phyloP scores from a whole-genome alignment of 345 rosid species.

The Ceriops tagal region DNA sequence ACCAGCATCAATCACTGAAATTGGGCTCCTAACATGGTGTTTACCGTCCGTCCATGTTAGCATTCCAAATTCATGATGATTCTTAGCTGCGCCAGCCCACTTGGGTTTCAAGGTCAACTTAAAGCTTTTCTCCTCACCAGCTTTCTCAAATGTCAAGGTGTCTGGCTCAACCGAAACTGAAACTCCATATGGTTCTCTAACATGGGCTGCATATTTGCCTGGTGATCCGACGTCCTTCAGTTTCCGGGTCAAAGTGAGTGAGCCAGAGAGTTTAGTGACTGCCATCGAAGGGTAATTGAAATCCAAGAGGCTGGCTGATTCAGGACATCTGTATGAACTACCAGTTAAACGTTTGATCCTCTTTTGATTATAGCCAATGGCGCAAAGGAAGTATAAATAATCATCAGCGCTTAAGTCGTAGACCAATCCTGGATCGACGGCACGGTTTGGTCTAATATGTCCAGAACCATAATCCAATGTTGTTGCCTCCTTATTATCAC shows the following conservation, averaged over 20 bases:
- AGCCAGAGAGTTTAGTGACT: conserved; percentile 29
- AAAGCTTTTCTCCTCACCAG: conserved; percentile 59
- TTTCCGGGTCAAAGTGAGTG: conserved; percentile 38
- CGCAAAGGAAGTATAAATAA: conserved; percentile 69
- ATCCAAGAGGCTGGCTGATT: conserved; percentile 38
- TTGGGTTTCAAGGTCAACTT: conserved; percentile 36
- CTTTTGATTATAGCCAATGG: conserved; percentile 51
- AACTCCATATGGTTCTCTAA: conserved; percentile 46
- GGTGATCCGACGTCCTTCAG: conserved; percentile 72
- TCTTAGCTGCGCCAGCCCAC: conserved; percentile 24
- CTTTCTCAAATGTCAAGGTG: conserved; percentile 40
- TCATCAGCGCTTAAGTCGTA: conserved; percentile 50
- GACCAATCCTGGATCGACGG: conserved; percentile 65
- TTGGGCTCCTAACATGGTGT: conserved; percentile 71
- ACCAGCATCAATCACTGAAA: conserved; percentile 31
- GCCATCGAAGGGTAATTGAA: conserved; percentile 77
- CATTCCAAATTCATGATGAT: conserved; percentile 48
- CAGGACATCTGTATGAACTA: conserved; percentile 34
- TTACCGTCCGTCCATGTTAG: conserved; percentile 80
- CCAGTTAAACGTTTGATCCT: conserved; percentile 29
- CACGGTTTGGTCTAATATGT: conserved; percentile 72
- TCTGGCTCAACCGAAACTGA: conserved; percentile 48
- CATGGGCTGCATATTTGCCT: conserved; percentile 38
- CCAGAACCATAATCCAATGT: conserved; percentile 67
- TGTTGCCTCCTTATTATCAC: conserved; percentile 34